These are phyloP conservation scores for Penicillium subrubescens DNA, from an alignment of 495 filamentous ascomycete species.

Conservation along the genomic window DNA sequence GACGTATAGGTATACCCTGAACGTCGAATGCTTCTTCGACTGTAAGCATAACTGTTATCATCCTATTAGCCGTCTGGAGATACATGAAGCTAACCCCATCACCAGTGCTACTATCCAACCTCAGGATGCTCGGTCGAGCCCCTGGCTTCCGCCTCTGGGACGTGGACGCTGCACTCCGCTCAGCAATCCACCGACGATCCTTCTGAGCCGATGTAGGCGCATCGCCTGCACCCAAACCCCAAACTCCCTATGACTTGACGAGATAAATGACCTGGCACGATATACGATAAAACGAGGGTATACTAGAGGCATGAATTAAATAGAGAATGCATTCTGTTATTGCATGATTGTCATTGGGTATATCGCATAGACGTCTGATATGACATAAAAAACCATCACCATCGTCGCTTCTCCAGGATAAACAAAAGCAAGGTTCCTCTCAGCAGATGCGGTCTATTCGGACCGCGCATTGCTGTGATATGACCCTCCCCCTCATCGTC, in stretches of 20 bases:
- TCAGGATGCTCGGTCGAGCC: conserved; percentile 31
- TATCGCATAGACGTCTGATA: conserved; percentile 17
- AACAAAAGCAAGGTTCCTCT: background rate
- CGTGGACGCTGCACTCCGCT: conserved; percentile 29
- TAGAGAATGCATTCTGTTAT: conserved; percentile 2
- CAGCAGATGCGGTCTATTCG: background rate
- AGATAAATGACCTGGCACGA: background rate
- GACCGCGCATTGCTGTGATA: background rate
- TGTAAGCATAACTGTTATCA: conserved; percentile 20
- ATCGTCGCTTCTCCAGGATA: background rate
- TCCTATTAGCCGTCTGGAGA: background rate
- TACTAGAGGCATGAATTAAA: background rate
- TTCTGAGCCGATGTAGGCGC: background rate
- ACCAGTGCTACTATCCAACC: conserved; percentile 26
- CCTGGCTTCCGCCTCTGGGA: conserved; percentile 30
- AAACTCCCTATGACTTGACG: background rate
- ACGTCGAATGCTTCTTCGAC: conserved; percentile 33
- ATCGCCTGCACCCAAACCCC: background rate
- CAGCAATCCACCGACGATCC: conserved; percentile 20
- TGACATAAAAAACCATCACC: conserved; percentile 5
- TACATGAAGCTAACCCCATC: conserved; percentile 1
- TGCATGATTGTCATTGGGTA: conserved; percentile 21
- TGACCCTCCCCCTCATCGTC: background rate
- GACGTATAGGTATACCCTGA: conserved; percentile 18
- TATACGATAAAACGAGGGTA: background rate